Percentiles rank a stretch among this genome's conserved stretches.
Evolutionary conservation across 768 basidiomycete species (phyloP).

Genomic region (Coprinellus aureogranulatus): DNA sequence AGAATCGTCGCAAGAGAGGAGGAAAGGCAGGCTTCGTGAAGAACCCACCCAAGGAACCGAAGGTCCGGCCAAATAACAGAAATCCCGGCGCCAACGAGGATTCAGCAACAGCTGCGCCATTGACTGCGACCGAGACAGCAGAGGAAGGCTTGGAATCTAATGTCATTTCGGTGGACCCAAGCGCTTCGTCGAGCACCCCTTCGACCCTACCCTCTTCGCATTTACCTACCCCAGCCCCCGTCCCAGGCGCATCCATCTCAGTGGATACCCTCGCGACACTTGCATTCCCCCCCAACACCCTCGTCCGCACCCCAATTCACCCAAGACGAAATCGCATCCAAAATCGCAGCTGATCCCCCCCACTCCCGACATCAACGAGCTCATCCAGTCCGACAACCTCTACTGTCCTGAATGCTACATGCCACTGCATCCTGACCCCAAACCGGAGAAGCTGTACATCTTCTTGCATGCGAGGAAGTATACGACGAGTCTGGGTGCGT

Average conservation of each 20-base stretch:
- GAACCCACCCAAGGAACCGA: slow-evolving; percentile 16
- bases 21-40: slow-evolving; percentile 45
- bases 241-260: not conserved
- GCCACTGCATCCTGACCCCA: slow-evolving; percentile 90
- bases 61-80: not conserved
- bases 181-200: not conserved
- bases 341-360: slow-evolving; percentile 38
- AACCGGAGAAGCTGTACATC: slow-evolving; percentile 89
- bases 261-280: not conserved
- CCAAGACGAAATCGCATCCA: slow-evolving; percentile 46
- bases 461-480: slow-evolving; percentile 91
- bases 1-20: slow-evolving; percentile 58
- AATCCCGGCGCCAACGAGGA: not conserved
- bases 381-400: slow-evolving; percentile 39
- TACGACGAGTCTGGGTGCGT: slow-evolving; percentile 76
- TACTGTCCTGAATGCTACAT: slow-evolving; percentile 93
- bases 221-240: not conserved
- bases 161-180: not conserved
- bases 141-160: not conserved
- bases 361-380: slow-evolving; percentile 32
- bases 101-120: not conserved
- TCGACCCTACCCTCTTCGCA: not conserved
- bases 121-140: not conserved
- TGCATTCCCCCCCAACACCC: not conserved
- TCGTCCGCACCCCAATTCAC: slow-evolving; percentile 16